phyloP scores from a whole-genome alignment of 345 rosid genomes.

The Reutealis trisperma region DNA sequence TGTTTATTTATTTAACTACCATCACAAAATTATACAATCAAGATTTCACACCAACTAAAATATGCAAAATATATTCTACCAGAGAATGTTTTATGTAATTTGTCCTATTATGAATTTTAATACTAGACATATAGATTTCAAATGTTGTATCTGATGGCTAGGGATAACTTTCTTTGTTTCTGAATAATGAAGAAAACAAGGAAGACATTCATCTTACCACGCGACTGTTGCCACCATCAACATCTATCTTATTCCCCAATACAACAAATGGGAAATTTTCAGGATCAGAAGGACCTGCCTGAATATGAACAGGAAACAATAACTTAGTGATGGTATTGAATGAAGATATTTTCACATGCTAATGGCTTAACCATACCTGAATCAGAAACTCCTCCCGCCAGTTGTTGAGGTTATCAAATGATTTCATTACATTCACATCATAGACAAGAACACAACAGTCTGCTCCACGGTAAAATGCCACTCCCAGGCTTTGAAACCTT shows the following conservation, averaged over 20 bases:
- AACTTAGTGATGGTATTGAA: too few species aligned
- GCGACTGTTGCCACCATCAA: conserved; percentile 81
- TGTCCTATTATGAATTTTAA: too few species aligned
- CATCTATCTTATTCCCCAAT: conserved; percentile 85
- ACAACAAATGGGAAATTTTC: conserved; percentile 85
- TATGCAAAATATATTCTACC: too few species aligned
- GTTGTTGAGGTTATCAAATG: conserved; percentile 47
- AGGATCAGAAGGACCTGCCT: conserved; percentile 90
- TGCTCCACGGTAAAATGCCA: conserved; percentile 79
- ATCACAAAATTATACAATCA: too few species aligned
- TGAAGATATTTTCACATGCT: too few species aligned
- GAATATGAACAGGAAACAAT: conserved; percentile 7
- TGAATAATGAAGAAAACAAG: too few species aligned
- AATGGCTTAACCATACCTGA: conserved; percentile 31
- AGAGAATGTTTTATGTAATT: too few species aligned
- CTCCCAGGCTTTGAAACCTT: conserved; percentile 94
- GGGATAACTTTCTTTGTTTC: too few species aligned
- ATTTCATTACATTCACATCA: conserved; percentile 69
- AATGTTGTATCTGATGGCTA: too few species aligned
- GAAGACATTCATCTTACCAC: conserved; percentile 57
- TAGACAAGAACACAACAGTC: conserved; percentile 87
- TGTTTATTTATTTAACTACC: too few species aligned
- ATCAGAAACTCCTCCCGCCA: conserved; percentile 51
- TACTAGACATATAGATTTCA: too few species aligned
- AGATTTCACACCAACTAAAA: too few species aligned